phyloP scores from a whole-genome alignment of 306 rosid species.

The Glycyrrhiza uralensis region DNA sequence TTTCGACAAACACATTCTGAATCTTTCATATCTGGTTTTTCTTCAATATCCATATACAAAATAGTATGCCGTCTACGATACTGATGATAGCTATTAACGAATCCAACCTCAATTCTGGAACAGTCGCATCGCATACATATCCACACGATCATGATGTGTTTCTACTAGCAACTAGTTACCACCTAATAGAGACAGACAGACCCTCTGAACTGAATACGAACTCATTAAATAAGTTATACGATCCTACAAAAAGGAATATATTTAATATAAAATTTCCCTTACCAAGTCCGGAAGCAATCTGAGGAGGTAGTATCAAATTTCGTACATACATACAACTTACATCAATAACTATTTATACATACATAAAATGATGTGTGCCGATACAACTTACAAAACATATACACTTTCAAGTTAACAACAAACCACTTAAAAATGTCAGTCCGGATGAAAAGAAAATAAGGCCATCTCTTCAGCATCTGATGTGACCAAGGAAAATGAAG shows the following conservation, averaged over 20 bases:
- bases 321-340: constrained; percentile 28
- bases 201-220: background rate
- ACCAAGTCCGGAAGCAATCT: constrained; percentile 20
- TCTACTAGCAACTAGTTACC: background rate
- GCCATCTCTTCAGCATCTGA: constrained; percentile 43
- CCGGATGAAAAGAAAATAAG: constrained; percentile 56
- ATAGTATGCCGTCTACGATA: background rate
- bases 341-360: constrained; percentile 49
- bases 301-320: constrained; percentile 26
- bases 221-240: background rate
- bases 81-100: background rate
- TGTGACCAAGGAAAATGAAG: constrained; percentile 38
- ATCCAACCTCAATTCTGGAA: background rate
- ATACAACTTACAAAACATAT: constrained; percentile 76
- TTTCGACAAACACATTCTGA: background rate
- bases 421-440: constrained; percentile 57
- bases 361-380: constrained; percentile 45
- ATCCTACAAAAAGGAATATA: constrained; percentile 20
- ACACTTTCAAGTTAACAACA: constrained; percentile 64
- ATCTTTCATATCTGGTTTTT: background rate
- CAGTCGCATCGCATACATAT: background rate
- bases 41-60: background rate
- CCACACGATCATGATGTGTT: background rate
- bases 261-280: constrained; percentile 22
- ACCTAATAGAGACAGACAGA: background rate